Conservation (phyloP, 106 monocot species). For the Apostasia ramifera region DNA sequence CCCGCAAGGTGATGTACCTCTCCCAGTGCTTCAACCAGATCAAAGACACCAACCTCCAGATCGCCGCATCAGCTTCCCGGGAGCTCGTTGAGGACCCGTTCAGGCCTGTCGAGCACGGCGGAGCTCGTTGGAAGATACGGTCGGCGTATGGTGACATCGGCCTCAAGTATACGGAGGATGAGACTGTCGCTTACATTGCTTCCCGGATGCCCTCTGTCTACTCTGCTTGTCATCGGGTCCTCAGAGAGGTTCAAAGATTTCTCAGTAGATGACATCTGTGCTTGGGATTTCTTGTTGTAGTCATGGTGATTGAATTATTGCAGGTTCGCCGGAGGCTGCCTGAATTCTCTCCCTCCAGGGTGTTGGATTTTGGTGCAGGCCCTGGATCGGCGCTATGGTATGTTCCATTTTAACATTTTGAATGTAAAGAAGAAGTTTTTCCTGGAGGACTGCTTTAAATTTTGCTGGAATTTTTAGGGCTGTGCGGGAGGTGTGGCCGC, state of each 20-base stretch:
- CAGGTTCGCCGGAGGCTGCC: conserved; percentile 77
- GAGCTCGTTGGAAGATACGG: conserved; percentile 77
- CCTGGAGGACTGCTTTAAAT: background rate
- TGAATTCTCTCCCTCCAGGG: conserved; percentile 57
- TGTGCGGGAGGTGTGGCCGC: conserved; percentile 89
- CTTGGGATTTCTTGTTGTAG: background rate
- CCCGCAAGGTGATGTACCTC: conserved; percentile 65
- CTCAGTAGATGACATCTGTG: background rate
- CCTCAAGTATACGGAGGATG: conserved; percentile 64
- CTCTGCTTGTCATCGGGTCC: conserved; percentile 83
- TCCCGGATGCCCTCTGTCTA: conserved; percentile 97
- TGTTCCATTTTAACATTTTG: background rate
- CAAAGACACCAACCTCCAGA: conserved; percentile 59
- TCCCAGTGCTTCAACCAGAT: conserved; percentile 58
- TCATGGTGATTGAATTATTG: background rate
- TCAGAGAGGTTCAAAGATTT: conserved; percentile 57
- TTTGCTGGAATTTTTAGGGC: conserved; percentile 45
- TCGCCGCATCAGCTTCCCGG: conserved; percentile 34
- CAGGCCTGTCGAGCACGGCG: conserved; percentile 24
- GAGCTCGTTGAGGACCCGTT: conserved; percentile 69
- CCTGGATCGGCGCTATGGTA: conserved; percentile 92
- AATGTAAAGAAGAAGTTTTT: background rate
- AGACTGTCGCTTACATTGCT: conserved; percentile 91
- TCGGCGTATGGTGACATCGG: conserved; percentile 94
- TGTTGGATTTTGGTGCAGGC: conserved; percentile 95